Percentiles rank a stretch among this genome's conserved stretches.
These are phyloP conservation scores for Irpex rosettiformis DNA, from an alignment of 1,284 basidiomycete genomes.

Conservation along the genomic window DNA sequence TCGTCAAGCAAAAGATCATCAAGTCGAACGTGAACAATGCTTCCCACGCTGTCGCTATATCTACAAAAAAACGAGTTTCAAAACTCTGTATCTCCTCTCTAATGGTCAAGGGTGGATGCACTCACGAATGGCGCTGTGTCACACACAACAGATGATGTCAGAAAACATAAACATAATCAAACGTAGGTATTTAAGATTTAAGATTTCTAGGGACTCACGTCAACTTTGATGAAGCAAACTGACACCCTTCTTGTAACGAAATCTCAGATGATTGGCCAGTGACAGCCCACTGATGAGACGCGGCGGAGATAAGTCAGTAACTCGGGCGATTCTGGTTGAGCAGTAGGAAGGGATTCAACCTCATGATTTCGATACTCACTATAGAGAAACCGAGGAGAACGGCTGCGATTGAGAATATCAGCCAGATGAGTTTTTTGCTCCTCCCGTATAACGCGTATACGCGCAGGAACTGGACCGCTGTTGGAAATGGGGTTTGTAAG, in stretches of 20 bases:
- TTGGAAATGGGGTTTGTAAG: neutral
- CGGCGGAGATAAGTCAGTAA: too few relatives aligned
- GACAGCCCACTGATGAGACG: neutral
- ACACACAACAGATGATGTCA: too few relatives aligned
- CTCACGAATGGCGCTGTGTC: constrained; percentile 9
- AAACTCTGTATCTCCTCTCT: neutral
- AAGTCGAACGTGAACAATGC: constrained; percentile 13
- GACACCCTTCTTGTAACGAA: constrained; percentile 15
- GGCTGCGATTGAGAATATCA: constrained; percentile 19
- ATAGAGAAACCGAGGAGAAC: constrained; percentile 18
- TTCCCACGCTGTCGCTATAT: constrained; percentile 16
- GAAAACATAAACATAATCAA: too few relatives aligned
- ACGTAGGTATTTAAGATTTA: too few relatives aligned
- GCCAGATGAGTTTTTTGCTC: constrained; percentile 17
- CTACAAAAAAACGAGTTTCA: constrained; percentile 1
- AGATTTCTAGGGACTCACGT: neutral
- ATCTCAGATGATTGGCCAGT: constrained; percentile 15
- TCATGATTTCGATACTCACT: constrained; percentile 14
- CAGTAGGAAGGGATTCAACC: too few relatives aligned
- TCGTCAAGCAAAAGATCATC: constrained; percentile 13
- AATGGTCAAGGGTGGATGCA: too few relatives aligned
- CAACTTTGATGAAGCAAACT: neutral
- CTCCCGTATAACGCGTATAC: constrained; percentile 26
- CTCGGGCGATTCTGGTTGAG: too few relatives aligned
- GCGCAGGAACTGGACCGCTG: constrained; percentile 24